phyloP scores from a whole-genome alignment of 192 early-diverging fungal species.

The Gonapodya prolifera region DNA sequence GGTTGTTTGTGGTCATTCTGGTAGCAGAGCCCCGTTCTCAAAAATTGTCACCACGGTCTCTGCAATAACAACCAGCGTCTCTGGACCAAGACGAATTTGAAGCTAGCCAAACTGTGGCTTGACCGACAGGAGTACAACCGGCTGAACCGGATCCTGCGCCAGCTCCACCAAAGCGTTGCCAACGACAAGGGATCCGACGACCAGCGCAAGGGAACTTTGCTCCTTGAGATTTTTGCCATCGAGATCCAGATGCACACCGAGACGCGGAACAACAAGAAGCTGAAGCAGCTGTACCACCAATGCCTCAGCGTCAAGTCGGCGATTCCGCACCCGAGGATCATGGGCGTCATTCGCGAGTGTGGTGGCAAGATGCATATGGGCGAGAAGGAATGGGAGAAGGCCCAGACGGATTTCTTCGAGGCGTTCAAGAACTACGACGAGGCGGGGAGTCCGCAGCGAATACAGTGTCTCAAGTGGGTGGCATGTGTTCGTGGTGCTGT shows the following conservation, averaged over 20 bases:
- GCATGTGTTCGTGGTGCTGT: too few relatives aligned
- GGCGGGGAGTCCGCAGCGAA: conserved; percentile 82
- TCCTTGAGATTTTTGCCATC: conserved; percentile 88
- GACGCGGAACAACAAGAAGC: conserved; percentile 69
- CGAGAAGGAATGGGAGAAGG: conserved; percentile 86
- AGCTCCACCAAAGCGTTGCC: conserved; percentile 61
- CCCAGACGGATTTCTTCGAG: conserved; percentile 90
- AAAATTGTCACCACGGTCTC: too few relatives aligned
- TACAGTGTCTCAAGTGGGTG: conserved; percentile 74
- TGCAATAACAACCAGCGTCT: conserved; percentile 60
- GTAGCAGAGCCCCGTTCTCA: too few relatives aligned
- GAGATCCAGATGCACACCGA: conserved; percentile 93
- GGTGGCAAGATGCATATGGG: conserved; percentile 98
- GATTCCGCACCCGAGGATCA: conserved; percentile 90
- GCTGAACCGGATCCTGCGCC: conserved; percentile 56
- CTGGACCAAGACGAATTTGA: conserved; percentile 77
- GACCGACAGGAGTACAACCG: conserved; percentile 65
- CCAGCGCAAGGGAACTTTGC: conserved; percentile 82
- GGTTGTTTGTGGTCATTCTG: neutral
- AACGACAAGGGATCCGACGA: conserved; percentile 71
- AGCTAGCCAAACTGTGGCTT: conserved; percentile 72
- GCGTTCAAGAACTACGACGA: conserved; percentile 98
- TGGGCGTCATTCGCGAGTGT: conserved; percentile 91
- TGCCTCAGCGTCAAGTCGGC: conserved; percentile 80
- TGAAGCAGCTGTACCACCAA: conserved; percentile 84